Percentiles rank a stretch among this genome's conserved stretches.
Conservation (phyloP, 2,329 filamentous ascomycete genomes). For the Cercospora zeina region DNA sequence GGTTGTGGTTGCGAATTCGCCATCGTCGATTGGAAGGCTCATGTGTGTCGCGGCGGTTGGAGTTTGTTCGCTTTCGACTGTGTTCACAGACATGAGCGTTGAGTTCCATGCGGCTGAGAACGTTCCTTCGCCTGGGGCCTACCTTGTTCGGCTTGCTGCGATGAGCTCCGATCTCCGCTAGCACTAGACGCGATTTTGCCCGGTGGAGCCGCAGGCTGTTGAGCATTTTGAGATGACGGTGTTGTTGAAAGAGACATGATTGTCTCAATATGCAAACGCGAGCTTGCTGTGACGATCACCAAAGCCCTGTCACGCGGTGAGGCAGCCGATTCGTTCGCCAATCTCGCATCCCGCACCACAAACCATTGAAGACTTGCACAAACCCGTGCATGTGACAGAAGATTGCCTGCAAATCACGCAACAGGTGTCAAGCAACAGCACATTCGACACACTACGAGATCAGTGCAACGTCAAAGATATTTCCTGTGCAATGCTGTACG, state of each 20-base stretch:
- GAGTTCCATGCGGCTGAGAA: neutral
- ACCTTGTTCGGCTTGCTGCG: neutral
- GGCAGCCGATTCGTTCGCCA: constrained; percentile 6
- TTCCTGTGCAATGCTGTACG: too few relatives aligned
- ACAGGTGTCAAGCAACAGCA: too few relatives aligned
- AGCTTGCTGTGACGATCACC: constrained; percentile 1
- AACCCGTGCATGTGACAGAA: too few relatives aligned
- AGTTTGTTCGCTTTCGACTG: neutral
- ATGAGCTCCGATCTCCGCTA: neutral
- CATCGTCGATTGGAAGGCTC: constrained; percentile 21
- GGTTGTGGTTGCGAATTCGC: constrained; percentile 15
- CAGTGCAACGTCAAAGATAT: too few relatives aligned
- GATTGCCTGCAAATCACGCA: too few relatives aligned
- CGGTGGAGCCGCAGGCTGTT: neutral
- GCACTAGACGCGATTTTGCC: too few relatives aligned
- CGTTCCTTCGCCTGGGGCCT: neutral
- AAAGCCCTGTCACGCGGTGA: neutral
- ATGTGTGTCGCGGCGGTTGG: neutral
- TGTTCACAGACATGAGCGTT: neutral
- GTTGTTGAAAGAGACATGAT: neutral
- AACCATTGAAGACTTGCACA: neutral
- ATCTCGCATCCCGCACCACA: neutral
- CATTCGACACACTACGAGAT: too few relatives aligned
- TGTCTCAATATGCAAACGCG: neutral
- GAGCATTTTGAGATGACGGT: neutral